phyloP scores from a whole-genome alignment of 768 basidiomycete genomes.

The Termitomyces sp. region DNA sequence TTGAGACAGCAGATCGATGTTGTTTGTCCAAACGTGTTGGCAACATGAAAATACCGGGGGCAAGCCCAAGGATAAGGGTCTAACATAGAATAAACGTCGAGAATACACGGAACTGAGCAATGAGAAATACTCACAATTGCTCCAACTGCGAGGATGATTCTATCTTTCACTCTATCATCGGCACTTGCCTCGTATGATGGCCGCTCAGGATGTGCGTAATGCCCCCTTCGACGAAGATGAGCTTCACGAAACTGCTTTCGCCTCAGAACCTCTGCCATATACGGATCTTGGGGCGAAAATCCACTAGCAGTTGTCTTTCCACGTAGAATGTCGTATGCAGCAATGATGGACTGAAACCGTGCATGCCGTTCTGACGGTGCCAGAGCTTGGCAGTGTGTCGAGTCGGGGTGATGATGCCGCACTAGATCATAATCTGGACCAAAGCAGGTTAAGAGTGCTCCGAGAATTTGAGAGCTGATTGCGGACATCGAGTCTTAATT shows the following conservation, averaged over 20 bases:
- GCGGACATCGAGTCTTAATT: constrained; percentile 66
- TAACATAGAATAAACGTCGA: constrained; percentile 12
- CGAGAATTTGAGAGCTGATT: neutral
- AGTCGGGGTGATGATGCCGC: constrained; percentile 65
- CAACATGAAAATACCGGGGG: constrained; percentile 33
- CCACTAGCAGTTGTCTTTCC: constrained; percentile 23
- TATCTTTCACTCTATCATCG: constrained; percentile 47
- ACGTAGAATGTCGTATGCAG: constrained; percentile 56
- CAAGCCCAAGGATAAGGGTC: constrained; percentile 41
- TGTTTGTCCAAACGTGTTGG: constrained; percentile 31
- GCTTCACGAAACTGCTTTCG: constrained; percentile 37
- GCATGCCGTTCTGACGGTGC: constrained; percentile 42
- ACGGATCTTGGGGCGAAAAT: constrained; percentile 30
- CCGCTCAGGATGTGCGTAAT: constrained; percentile 11
- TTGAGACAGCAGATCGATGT: constrained; percentile 48
- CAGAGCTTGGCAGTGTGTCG: constrained; percentile 33
- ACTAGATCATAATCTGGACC: constrained; percentile 54
- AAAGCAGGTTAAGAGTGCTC: neutral
- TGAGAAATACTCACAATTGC: constrained; percentile 33
- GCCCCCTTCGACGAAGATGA: constrained; percentile 19
- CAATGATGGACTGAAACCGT: constrained; percentile 59
- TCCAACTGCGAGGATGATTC: constrained; percentile 40
- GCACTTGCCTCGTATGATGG: constrained; percentile 24
- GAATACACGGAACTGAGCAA: neutral
- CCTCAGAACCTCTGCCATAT: constrained; percentile 45